Conservation (phyloP, 345 rosid species). For the Pelargonium nanum region DNA sequence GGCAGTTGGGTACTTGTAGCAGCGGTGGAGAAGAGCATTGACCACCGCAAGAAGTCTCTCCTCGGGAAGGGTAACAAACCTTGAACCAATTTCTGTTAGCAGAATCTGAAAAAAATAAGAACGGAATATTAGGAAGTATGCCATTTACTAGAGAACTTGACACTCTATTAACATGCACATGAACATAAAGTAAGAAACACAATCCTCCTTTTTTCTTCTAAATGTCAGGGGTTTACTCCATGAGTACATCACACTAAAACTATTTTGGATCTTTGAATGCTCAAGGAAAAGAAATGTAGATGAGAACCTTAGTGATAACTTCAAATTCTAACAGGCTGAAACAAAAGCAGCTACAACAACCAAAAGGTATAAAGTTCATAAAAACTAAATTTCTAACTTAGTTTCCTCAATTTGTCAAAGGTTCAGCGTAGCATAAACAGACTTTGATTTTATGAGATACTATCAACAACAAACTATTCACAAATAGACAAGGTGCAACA, state of each 20-base stretch:
- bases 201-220: background rate
- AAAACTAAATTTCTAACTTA: background rate
- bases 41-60: conserved; percentile 97
- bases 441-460: background rate
- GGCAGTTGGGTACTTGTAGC: conserved; percentile 96
- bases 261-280: background rate
- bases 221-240: background rate
- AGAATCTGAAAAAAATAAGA: conserved; percentile 47
- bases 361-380: background rate
- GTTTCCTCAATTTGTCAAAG: background rate
- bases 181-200: background rate
- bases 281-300: no score
- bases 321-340: background rate
- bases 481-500: background rate
- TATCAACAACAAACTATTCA: background rate
- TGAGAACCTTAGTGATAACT: background rate
- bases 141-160: background rate
- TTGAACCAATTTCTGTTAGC: conserved; percentile 91
- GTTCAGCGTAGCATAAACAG: background rate
- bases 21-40: conserved; percentile 93
- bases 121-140: conserved; percentile 7
- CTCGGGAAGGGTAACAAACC: conserved; percentile 92
- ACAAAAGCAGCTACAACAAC: background rate
- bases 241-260: background rate
- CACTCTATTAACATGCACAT: background rate